Evolutionary conservation across 495 filamentous ascomycete genomes (phyloP).

Genomic region (Penicillium coprophilum): DNA sequence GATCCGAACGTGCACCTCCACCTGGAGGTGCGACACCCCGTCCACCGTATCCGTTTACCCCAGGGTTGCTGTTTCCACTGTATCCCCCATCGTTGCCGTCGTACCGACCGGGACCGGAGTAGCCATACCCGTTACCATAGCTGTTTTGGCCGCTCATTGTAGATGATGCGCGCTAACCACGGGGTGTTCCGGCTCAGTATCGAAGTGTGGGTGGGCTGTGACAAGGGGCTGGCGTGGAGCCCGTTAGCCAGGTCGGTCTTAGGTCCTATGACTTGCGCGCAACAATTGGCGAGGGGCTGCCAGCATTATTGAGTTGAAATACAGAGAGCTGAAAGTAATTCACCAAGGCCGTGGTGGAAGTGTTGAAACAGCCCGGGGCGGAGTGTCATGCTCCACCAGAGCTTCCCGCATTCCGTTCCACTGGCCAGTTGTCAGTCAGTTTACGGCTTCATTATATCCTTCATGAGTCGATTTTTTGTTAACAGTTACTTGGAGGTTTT

Average conservation of each 20-base stretch:
- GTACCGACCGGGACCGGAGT: constrained; percentile 43
- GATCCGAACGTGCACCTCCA: constrained; percentile 29
- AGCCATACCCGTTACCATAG: constrained; percentile 47
- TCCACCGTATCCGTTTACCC: constrained; percentile 37
- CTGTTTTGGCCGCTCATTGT: constrained; percentile 46
- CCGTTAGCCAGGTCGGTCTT: constrained; percentile 9
- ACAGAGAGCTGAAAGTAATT: constrained; percentile 9
- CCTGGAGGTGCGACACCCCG: constrained; percentile 17
- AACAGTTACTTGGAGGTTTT: not conserved
- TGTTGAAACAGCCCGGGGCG: constrained; percentile 16
- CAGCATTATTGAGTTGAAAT: constrained; percentile 24
- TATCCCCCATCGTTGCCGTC: constrained; percentile 42
- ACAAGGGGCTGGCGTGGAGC: constrained; percentile 25
- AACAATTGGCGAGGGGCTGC: constrained; percentile 7
- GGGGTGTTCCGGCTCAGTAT: constrained; percentile 9
- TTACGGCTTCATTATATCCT: not conserved
- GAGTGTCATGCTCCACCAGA: constrained; percentile 28
- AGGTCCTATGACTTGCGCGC: constrained; percentile 21
- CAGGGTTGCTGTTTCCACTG: constrained; percentile 27
- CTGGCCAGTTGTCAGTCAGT: constrained; percentile 6
- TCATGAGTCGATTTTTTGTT: too few species aligned
- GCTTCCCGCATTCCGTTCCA: constrained; percentile 28
- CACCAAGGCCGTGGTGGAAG: constrained; percentile 9
- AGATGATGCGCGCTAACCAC: constrained; percentile 11
- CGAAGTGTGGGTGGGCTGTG: constrained; percentile 17